phyloP scores from a whole-genome alignment of 352 stramenopile species.

The Globisporangium nagaii region DNA sequence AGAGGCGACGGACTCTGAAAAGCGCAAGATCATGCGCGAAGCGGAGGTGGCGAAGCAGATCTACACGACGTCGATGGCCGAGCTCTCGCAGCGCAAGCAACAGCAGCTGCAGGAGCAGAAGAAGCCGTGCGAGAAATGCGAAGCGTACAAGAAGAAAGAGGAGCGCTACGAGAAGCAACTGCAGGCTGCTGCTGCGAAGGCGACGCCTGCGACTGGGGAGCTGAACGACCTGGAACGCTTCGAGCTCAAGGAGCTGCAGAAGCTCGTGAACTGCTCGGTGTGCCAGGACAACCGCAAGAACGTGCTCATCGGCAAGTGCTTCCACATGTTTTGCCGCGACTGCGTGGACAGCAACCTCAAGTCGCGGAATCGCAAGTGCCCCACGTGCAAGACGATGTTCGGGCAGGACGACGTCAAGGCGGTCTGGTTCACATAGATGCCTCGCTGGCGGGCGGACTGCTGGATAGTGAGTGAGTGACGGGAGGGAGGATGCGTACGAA shows the following conservation, averaged over 20 bases:
- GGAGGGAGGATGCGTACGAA: background rate
- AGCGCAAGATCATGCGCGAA: slow-evolving; percentile 48
- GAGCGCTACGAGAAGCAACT: slow-evolving; percentile 40
- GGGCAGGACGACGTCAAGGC: slow-evolving; percentile 84
- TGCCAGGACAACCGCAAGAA: slow-evolving; percentile 82
- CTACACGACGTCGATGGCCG: slow-evolving; percentile 28
- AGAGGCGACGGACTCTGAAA: slow-evolving; percentile 45
- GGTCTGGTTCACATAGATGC: slow-evolving; percentile 81
- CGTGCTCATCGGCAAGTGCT: slow-evolving; percentile 87
- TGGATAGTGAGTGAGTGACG: background rate
- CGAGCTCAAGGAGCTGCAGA: slow-evolving; percentile 77
- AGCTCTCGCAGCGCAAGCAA: slow-evolving; percentile 48
- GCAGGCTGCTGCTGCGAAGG: slow-evolving; percentile 27
- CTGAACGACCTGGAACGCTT: slow-evolving; percentile 73
- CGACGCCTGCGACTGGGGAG: slow-evolving; percentile 23
- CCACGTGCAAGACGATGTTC: slow-evolving; percentile 90
- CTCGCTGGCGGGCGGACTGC: too few species aligned
- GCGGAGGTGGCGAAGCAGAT: slow-evolving; percentile 63
- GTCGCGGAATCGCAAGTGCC: slow-evolving; percentile 86
- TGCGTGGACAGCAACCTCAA: slow-evolving; percentile 87
- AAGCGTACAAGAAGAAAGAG: slow-evolving; percentile 44
- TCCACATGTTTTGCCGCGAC: slow-evolving; percentile 87
- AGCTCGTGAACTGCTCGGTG: slow-evolving; percentile 80
- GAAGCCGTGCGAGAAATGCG: slow-evolving; percentile 52
- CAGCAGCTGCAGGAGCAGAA: slow-evolving; percentile 50